Evolutionary conservation across 148 eudicot genomes (phyloP).

Genomic region (Camellia lanceoleosa): DNA sequence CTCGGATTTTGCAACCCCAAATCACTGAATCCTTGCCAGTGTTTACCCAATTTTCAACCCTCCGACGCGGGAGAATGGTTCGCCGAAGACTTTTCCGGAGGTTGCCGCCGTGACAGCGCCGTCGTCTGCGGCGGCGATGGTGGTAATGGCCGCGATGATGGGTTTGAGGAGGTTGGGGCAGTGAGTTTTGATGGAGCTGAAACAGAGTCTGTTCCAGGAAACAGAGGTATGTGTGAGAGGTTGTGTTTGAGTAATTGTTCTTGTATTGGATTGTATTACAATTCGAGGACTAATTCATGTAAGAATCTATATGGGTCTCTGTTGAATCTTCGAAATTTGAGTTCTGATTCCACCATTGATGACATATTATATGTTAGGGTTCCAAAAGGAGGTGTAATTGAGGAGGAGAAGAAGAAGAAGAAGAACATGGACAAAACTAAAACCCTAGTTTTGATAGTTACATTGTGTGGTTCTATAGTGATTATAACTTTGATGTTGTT

Average conservation of each 20-base stretch:
- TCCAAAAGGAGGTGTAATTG: slow-evolving; percentile 21
- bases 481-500: slow-evolving; percentile 21
- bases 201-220: slow-evolving; percentile 34
- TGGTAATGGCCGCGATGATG: slow-evolving; percentile 27
- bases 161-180: slow-evolving; percentile 56
- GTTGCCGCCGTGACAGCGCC: slow-evolving; percentile 42
- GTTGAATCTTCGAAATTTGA: slow-evolving; percentile 54
- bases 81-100: slow-evolving; percentile 54
- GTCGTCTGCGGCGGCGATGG: slow-evolving; percentile 33
- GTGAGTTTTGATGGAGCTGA: slow-evolving; percentile 44
- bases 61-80: slow-evolving; percentile 41
- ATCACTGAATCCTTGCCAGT: slow-evolving; percentile 37
- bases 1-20: slow-evolving; percentile 45
- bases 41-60: slow-evolving; percentile 52
- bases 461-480: slow-evolving; percentile 28
- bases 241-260: slow-evolving; percentile 61
- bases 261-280: slow-evolving; percentile 52
- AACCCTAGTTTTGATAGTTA: slow-evolving; percentile 23
- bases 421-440: slow-evolving; percentile 22
- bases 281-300: slow-evolving; percentile 35
- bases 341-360: slow-evolving; percentile 33
- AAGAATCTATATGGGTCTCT: slow-evolving; percentile 50
- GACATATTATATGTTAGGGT: slow-evolving; percentile 52
- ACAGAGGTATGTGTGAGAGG: slow-evolving; percentile 44
- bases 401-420: neutral